Percentiles rank a stretch among this genome's conserved stretches.
These are phyloP conservation scores for Cystobasidiaceae sp. DNA, from an alignment of 1,284 basidiomycete species.

Conservation along the genomic window DNA sequence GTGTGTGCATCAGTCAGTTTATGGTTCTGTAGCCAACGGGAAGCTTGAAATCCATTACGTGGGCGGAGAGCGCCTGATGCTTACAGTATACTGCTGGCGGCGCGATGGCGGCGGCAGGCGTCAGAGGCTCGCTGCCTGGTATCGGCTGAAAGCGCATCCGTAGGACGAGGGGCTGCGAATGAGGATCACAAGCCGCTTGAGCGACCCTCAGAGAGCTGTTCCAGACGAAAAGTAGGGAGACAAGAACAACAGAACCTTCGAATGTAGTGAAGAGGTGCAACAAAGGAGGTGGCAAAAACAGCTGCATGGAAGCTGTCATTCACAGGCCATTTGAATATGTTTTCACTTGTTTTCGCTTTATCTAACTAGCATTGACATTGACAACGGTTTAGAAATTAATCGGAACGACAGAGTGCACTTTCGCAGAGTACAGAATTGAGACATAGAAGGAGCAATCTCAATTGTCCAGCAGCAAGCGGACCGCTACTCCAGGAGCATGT, in stretches of 20 bases:
- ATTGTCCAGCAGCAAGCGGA: too few species aligned
- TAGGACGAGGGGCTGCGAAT: background rate
- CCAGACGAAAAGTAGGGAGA: background rate
- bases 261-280: too few species aligned
- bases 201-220: background rate
- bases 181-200: background rate
- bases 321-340: too few species aligned
- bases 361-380: too few species aligned
- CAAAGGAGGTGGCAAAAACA: too few species aligned
- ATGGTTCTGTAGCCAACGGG: background rate
- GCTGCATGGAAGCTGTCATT: too few species aligned
- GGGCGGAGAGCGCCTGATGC: background rate
- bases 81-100: slow-evolving; percentile 24
- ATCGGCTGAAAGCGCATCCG: slow-evolving; percentile 27
- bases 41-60: background rate
- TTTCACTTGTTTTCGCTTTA: too few species aligned
- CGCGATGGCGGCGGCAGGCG: slow-evolving; percentile 5
- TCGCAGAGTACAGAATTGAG: too few species aligned
- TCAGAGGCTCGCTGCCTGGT: slow-evolving; percentile 23
- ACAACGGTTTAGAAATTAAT: too few species aligned
- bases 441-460: too few species aligned
- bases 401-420: too few species aligned
- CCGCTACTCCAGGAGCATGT: too few species aligned
- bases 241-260: background rate
- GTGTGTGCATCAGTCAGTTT: background rate